Evolutionary conservation across 2,329 filamentous ascomycete species (phyloP), one percentile per base, ranked within the genome.

Genomic region (Lecanicillium sp.): DNA sequence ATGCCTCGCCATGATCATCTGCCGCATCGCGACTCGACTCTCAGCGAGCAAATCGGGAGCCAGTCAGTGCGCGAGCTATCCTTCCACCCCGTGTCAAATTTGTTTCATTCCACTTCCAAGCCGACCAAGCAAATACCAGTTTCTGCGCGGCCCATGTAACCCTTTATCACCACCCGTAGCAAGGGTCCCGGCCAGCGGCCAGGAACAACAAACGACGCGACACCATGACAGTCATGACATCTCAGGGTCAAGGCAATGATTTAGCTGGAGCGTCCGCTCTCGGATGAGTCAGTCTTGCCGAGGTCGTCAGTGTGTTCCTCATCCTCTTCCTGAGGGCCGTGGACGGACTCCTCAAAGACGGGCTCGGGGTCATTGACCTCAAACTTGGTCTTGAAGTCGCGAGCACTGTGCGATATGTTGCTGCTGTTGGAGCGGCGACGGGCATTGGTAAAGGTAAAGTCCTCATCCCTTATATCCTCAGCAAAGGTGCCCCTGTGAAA

Each of bases 331-430:
- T 64, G 53, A 14, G 81, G 73, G 20, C 86, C 87, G 55, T 94
- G 87, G 43, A 92, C 46, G 39, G 77, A 75, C 64, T 96, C 89
- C 61, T 97, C 88, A 50, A 95, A 95, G 55, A 94, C 85, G 29
- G 88, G 89, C 55, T 97, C 90, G 14, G 78, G 72, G 53, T 97
- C 92, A 58, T 87, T 74, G 51, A 85, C 72, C 65, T 98, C 92
- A 60, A 96, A 97, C 69, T 98, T 98, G 65, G 89, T 94, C 75
- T 92, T 94, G 69, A 95, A 87, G 59, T 89, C 79, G 44, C 77
- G 74, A 51, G 87, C 68, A 52, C 79, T 72, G 55, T 79, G 74
- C 40, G 78, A 80, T 52, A 83, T 74, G 54, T 74, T 80, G 66
- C 82, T 89, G 60, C 84, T 90, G 71, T 97, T 97, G 65, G 87